These are phyloP conservation scores for Parachlorella kessleri DNA, from an alignment of 139 green algal genomes.

Conservation along the genomic window DNA sequence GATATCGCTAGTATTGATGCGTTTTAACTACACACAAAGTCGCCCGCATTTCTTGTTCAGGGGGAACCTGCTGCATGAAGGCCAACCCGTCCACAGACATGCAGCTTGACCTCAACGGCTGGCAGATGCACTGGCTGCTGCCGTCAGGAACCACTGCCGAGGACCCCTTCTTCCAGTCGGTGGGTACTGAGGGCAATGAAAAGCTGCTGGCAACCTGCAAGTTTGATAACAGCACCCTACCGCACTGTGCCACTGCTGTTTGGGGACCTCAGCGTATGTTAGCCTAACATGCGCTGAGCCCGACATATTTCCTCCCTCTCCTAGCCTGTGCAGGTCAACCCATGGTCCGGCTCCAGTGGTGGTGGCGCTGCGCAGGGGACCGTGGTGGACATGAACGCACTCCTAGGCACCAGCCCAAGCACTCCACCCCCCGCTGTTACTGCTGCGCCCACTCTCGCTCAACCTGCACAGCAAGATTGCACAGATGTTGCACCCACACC, in stretches of 20 bases:
- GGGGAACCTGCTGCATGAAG: background rate
- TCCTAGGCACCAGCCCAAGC: background rate
- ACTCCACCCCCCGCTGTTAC: background rate
- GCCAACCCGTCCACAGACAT: background rate
- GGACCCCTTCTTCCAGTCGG: background rate
- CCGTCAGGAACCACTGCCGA: background rate
- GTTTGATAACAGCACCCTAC: background rate
- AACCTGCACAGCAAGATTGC: too few species aligned
- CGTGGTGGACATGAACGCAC: background rate
- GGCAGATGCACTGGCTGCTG: background rate
- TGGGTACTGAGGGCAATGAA: too few species aligned
- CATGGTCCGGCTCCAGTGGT: background rate
- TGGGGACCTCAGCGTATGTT: background rate
- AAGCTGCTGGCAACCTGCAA: too few species aligned
- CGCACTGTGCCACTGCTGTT: background rate
- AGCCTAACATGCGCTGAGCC: background rate
- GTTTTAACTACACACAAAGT: too few species aligned
- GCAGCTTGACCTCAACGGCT: background rate
- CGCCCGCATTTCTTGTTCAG: background rate
- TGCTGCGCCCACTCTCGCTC: too few species aligned
- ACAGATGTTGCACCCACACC: background rate
- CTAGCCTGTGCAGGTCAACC: background rate
- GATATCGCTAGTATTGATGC: too few species aligned
- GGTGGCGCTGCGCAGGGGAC: background rate
- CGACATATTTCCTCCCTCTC: background rate